Percentiles rank a stretch among this genome's conserved stretches.
Evolutionary conservation across 1,284 basidiomycete species (phyloP).

Genomic region (Laetiporus sulphureus): DNA sequence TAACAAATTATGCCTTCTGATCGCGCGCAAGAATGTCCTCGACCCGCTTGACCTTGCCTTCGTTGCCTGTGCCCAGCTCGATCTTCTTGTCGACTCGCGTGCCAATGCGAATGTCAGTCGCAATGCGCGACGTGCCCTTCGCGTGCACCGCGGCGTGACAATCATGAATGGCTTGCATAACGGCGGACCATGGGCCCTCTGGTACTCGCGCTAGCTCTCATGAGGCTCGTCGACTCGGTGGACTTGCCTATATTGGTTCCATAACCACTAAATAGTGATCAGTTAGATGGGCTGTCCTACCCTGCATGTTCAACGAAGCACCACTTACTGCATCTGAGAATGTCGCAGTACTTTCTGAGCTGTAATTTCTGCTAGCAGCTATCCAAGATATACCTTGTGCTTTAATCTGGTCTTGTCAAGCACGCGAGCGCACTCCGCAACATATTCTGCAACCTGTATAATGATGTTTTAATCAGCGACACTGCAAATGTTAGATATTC

Average conservation of each 20-base stretch:
- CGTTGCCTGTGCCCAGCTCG: conserved; percentile 64
- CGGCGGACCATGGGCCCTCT: conserved; percentile 84
- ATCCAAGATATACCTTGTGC: conserved; percentile 59
- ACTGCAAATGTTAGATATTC: conserved; percentile 13
- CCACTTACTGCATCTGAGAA: conserved; percentile 67
- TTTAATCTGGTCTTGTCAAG: conserved; percentile 71
- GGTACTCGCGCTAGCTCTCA: not conserved
- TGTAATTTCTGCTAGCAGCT: too few species aligned
- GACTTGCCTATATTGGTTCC: conserved; percentile 78
- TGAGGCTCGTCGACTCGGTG: not conserved
- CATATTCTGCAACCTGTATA: conserved; percentile 65
- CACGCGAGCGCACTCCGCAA: conserved; percentile 75
- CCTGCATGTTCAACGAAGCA: too few species aligned
- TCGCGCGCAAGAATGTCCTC: conserved; percentile 61
- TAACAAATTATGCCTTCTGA: not conserved
- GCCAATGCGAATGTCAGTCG: conserved; percentile 90
- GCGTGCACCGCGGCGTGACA: conserved; percentile 87
- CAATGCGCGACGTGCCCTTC: conserved; percentile 63
- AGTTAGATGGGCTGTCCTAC: too few species aligned
- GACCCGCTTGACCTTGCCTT: conserved; percentile 72
- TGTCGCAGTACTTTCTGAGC: too few species aligned
- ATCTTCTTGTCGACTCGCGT: conserved; percentile 74
- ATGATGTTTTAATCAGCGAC: not conserved
- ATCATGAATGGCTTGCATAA: conserved; percentile 75
- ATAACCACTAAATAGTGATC: conserved; percentile 77